These are phyloP conservation scores for Colletotrichum navitas DNA, from an alignment of 2,329 filamentous ascomycete species.

Conservation along the genomic window DNA sequence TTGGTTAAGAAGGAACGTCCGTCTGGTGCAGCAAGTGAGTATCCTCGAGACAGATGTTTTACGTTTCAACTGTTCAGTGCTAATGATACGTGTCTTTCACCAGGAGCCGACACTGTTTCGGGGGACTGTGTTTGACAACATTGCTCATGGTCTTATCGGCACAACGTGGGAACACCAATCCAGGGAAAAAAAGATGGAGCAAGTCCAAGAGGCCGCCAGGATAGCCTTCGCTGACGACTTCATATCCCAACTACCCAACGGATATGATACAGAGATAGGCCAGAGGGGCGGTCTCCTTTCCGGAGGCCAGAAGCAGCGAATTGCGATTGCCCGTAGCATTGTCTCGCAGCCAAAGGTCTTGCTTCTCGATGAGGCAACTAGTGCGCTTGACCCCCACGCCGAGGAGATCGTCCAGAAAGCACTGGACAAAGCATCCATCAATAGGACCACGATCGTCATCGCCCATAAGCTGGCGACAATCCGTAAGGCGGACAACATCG, in stretches of 20 bases:
- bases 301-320: slow-evolving; percentile 75
- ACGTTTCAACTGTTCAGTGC: background rate
- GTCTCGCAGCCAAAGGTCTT: slow-evolving; percentile 55
- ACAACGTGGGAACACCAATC: slow-evolving; percentile 26
- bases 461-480: background rate
- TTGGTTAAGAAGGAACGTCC: slow-evolving; percentile 49
- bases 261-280: slow-evolving; percentile 45
- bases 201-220: slow-evolving; percentile 43
- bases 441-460: background rate
- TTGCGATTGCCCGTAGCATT: slow-evolving; percentile 75
- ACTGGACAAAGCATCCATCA: background rate
- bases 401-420: background rate
- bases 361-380: background rate
- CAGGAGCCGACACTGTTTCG: slow-evolving; percentile 46
- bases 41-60: fast-evolving
- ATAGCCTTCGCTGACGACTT: slow-evolving; percentile 46
- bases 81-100: background rate
- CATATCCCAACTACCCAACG: slow-evolving; percentile 43
- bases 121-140: slow-evolving; percentile 45
- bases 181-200: slow-evolving; percentile 14
- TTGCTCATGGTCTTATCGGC: slow-evolving; percentile 44
- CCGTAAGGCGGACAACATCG: slow-evolving; percentile 46
- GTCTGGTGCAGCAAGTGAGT: slow-evolving; percentile 47
- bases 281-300: slow-evolving; percentile 45
- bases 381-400: background rate